A percentile compares a stretch with the other conserved stretches of the same genome.
phyloP scores from a whole-genome alignment of 768 basidiomycete genomes.

The Pleurotus cornucopiae region DNA sequence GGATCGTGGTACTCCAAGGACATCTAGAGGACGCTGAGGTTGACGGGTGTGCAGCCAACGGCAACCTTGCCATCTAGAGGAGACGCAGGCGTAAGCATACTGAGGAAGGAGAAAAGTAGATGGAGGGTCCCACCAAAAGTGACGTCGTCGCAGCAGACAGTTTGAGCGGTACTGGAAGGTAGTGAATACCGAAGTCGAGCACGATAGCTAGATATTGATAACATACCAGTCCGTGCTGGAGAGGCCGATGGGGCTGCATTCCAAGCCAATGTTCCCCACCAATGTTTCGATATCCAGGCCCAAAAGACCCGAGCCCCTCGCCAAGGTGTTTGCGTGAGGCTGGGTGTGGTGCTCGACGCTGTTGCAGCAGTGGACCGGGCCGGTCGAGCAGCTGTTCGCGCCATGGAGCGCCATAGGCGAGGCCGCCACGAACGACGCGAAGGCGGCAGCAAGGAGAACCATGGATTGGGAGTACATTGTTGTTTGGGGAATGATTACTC shows the following conservation, averaged over 20 bases:
- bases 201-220: not conserved
- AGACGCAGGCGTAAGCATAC: too few species aligned
- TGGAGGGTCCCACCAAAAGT: not conserved
- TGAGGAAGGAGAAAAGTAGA: not conserved
- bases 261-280: not conserved
- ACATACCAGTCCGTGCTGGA: conserved; percentile 3
- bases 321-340: not conserved
- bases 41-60: conserved; percentile 7
- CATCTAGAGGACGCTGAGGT: conserved; percentile 1
- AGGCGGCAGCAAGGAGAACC: conserved; percentile 2
- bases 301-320: not conserved
- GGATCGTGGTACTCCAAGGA: not conserved
- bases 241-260: not conserved
- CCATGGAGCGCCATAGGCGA: conserved; percentile 1
- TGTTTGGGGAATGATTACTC: conserved; percentile 1
- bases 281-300: not conserved
- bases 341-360: conserved; percentile 4
- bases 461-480: not conserved
- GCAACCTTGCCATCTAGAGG: not conserved
- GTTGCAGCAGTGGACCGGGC: conserved; percentile 2
- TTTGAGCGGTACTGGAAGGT: not conserved
- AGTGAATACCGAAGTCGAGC: not conserved
- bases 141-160: conserved; percentile 5
- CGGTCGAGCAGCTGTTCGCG: conserved; percentile 2
- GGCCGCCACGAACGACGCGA: not conserved